Percentiles rank a stretch among this genome's conserved stretches.
Evolutionary conservation across 148 eudicot species (phyloP).

Genomic region (Dianthus caryophyllus): DNA sequence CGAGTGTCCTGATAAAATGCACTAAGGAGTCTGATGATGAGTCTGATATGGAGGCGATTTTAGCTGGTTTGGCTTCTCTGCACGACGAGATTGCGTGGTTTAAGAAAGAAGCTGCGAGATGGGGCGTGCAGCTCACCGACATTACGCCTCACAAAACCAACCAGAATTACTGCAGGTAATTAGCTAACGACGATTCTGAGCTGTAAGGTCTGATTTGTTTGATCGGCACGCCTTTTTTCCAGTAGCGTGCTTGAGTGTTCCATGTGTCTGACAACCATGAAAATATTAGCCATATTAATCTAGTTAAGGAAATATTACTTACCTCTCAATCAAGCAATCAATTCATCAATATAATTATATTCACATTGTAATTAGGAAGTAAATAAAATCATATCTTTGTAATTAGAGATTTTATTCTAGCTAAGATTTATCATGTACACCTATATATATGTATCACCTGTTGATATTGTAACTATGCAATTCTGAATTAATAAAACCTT

Average conservation of each 20-base stretch:
- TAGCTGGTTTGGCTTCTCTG: constrained; percentile 79
- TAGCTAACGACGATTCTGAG: not conserved
- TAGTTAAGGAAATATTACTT: no score
- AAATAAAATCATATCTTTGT: no score
- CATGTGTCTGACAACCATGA: not conserved
- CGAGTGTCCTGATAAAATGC: constrained; percentile 63
- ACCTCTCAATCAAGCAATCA: no score
- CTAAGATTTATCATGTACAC: no score
- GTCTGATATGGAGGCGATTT: constrained; percentile 58
- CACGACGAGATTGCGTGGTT: constrained; percentile 86
- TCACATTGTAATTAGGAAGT: no score
- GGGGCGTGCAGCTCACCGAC: constrained; percentile 43
- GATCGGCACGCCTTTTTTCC: not conserved
- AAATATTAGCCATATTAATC: no score
- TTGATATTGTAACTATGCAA: no score
- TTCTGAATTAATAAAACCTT: no score
- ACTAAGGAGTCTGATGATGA: constrained; percentile 57
- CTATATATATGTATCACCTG: no score
- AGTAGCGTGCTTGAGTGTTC: not conserved
- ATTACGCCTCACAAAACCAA: constrained; percentile 54
- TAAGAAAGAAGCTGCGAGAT: constrained; percentile 75
- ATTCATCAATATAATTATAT: no score
- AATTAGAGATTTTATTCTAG: no score
- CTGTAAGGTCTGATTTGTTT: not conserved
- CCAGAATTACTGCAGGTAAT: constrained; percentile 69